Evolutionary conservation across 192 early-diverging fungal genomes (phyloP), one percentile per base, ranked within the genome.

Genomic region (Chytriomyces sp.): DNA sequence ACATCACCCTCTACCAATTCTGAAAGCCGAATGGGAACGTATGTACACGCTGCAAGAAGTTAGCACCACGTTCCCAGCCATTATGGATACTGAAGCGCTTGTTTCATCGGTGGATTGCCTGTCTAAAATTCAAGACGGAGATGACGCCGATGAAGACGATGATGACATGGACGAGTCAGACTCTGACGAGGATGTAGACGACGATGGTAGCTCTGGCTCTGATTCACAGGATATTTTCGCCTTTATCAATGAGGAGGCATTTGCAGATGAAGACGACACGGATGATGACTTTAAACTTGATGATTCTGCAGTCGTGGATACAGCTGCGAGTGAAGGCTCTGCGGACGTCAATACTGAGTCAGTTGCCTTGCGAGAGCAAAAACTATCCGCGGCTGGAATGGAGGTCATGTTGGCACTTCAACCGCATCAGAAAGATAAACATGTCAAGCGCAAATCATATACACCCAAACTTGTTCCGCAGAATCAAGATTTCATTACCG

Each of bases 101-200:
- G 30, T 68, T n/a, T n/a, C n/a, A n/a, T n/a, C n/a, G n/a, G n/a
- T n/a, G n/a, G 39, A 25, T 12, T 25, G 49, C 39, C 22, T 49
- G 44, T 49, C 44, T 10, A 53, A 53, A 6, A 53, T 17, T 17
- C 52, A 55, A 34, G 41, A 55, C 39, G 33, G 19, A 12, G 54
- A 68, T 14, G 65, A 56, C 52, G 65, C 31, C 30, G 65, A 68
- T 1, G 65, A 68, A 14, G 31, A 30, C 12, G 65, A 68, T 68
- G 63, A 65, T 65, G 25, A 41, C 10, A 41, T 7, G 8, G 38
- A 19, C 17, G 65, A 55, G 32, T n/a, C n/a, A 12, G 63, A 65
- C 34, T 52, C 41, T 10, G 36, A 36, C 38, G 34, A 37, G 4
- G 62, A 49, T 22, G 62, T 25, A 12, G 62, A 64, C 5, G 62